Base-by-base conservation (phyloP, 176 grass and related monocot genomes). In the Oryza nivara region DNA sequence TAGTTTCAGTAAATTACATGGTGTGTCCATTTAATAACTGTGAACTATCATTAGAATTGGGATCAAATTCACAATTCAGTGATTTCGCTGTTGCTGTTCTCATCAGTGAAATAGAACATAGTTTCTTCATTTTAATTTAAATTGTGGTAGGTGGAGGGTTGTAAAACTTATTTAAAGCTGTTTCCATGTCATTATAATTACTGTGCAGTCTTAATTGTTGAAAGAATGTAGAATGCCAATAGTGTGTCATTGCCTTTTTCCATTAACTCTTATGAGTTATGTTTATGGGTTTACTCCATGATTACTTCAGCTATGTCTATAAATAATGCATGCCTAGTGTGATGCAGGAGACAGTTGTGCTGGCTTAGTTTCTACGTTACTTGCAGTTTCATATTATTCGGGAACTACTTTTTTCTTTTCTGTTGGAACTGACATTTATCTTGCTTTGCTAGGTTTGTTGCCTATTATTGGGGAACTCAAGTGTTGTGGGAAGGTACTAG, bases 381-480 rank as follows among this genome's bases (percentile, higher is more conserved):
- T 71, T 41, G 30, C 0, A n/a, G 9, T 36, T 74, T 74, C 41
- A 83, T 66, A 64, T 74, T 74, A 35, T 30, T 64, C 35, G 58
- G 58, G 70, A 74, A n/a, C 51, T 32, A 30, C 58, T 20, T 74
- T 30, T 66, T 73, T 72, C 40, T 25, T 52, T 75, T 40, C 25
- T 74, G 43, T 51, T n/a, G 28, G 12, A 23, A 68, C n/a, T 76
- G 68, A 17, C 69, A 67, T 76, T 73, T 85, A 72, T 72, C 75
- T 43, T 74, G 74, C 43, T 48, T 85, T 77, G 23, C 77, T 81
- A 95, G 89, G 91, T 77, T 86, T 98, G 85, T 83, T 98, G 51
- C 96, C 96, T 78, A 76, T 93, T 51, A 92, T 98, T 78, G 83
- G 91, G 41, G 79, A 91, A 63, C 60, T 98, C 23, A 92, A 51